Conservation (phyloP, 306 rosid genomes). For the Cucurbita ficifolia region DNA sequence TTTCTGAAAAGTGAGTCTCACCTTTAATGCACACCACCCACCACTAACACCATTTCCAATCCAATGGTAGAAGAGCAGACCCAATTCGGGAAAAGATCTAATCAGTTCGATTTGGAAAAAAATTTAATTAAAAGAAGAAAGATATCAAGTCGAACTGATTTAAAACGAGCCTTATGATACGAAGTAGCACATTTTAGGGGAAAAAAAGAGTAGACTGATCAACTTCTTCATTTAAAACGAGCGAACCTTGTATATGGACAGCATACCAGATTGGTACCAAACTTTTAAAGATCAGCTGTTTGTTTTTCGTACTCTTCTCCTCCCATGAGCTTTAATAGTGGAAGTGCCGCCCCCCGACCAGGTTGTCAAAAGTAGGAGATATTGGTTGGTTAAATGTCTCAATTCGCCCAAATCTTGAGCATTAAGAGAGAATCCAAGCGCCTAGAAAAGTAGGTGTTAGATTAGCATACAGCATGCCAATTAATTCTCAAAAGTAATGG, state of each 20-base stretch:
- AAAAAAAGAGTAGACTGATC: not conserved
- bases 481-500: conserved; percentile 13
- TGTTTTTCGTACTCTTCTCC: not conserved
- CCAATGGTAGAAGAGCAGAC: not conserved
- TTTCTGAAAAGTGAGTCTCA: not conserved
- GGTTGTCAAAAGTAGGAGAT: not conserved
- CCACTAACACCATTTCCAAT: not conserved
- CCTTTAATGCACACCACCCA: not conserved
- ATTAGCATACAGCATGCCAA: not conserved
- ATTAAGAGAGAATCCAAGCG: conserved; percentile 33
- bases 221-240: not conserved
- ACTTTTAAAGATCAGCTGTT: not conserved
- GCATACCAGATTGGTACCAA: not conserved
- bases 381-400: conserved; percentile 22
- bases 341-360: not conserved
- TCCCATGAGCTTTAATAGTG: not conserved
- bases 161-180: not conserved
- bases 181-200: not conserved
- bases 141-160: not conserved
- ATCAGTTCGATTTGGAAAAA: not conserved
- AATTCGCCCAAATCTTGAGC: conserved; percentile 41
- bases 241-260: not conserved
- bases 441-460: conserved; percentile 17
- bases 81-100: not conserved
- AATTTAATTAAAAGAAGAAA: not conserved